Evolutionary conservation across 164 flowering plant species (phyloP), one percentile per base, ranked within the genome.

Genomic region (Berberis thunbergii): DNA sequence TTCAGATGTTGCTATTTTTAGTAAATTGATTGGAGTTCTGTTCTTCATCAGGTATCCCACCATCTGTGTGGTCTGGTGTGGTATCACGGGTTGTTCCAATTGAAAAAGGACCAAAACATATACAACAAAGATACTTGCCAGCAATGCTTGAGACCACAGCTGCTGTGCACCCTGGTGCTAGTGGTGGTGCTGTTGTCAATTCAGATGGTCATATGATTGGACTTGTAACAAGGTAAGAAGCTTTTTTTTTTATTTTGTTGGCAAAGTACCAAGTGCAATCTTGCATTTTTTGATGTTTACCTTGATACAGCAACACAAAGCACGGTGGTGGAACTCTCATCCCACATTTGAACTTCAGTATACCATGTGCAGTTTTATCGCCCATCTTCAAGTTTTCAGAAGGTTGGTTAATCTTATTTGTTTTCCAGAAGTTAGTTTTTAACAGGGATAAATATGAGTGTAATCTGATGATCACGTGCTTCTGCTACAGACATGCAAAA

Each of bases 71-170:
- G 67, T 71, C 78, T 64, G 98, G 98, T 60, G 87, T 86, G 50
- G 87, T 94, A 54, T 71, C 93, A 42, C 86, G 82, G 75, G 85
- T 94, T 40, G 89, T 94, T 45, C 60, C 77, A 59, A 13, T 45
- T 70, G 73, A 67, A 67, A 71, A 74, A 10, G 59, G 56, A 60
- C 54, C 43, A 8, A 61, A 65, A 46, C 67, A 70, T 50, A 66
- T 48, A 52, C 26, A 52, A n/a, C 41, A 41, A 46, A 76, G 71
- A 60, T 44, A 66, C 9, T 46, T 83, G 62, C 93, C 97, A 6
- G 91, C 76, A 45, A 87, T 94, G 97, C 80, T 94, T 70, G 95
- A 88, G 79, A 94, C 98, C 49, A 90, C 98, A 49, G 98, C 98
- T 64, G 83, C 96, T 58, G 97, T 94, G 61, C 93, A 94, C 75